Percentiles rank a stretch among this genome's conserved stretches.
phyloP scores from a whole-genome alignment of 768 basidiomycete species.

The Sarcodon aspratus region DNA sequence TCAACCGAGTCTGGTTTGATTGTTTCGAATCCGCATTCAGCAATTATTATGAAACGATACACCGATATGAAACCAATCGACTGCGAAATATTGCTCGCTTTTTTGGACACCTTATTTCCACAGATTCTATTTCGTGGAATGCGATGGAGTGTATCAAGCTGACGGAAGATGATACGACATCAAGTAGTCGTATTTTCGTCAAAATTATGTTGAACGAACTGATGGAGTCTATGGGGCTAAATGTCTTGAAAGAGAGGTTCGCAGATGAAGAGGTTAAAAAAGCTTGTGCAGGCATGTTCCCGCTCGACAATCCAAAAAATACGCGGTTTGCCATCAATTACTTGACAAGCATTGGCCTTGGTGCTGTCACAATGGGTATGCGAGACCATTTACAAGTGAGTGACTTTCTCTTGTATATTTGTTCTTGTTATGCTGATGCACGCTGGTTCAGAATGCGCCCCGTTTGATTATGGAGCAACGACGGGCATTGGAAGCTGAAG shows the following conservation, averaged over 20 bases:
- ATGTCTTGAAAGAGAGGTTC: conserved; percentile 79
- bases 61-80: conserved; percentile 97
- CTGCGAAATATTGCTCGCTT: conserved; percentile 95
- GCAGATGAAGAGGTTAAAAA: conserved; percentile 72
- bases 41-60: conserved; percentile 91
- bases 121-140: conserved; percentile 85
- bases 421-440: not conserved
- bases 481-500: conserved; percentile 73
- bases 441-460: conserved; percentile 70
- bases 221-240: conserved; percentile 88
- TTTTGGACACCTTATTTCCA: conserved; percentile 85
- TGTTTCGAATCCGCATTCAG: conserved; percentile 78
- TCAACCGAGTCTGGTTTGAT: conserved; percentile 92
- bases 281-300: conserved; percentile 82
- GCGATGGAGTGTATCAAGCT: conserved; percentile 78
- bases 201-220: conserved; percentile 96
- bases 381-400: conserved; percentile 85
- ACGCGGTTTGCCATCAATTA: conserved; percentile 97
- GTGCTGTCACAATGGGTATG: conserved; percentile 91
- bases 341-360: conserved; percentile 91
- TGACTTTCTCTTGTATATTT: not conserved
- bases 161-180: conserved; percentile 97
- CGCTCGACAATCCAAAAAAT: conserved; percentile 91
- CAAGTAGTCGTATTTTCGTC: conserved; percentile 90
- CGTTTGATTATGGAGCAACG: conserved; percentile 90